Base-by-base conservation (phyloP, 805 yeast species). In the Suhomyces sp. region DNA sequence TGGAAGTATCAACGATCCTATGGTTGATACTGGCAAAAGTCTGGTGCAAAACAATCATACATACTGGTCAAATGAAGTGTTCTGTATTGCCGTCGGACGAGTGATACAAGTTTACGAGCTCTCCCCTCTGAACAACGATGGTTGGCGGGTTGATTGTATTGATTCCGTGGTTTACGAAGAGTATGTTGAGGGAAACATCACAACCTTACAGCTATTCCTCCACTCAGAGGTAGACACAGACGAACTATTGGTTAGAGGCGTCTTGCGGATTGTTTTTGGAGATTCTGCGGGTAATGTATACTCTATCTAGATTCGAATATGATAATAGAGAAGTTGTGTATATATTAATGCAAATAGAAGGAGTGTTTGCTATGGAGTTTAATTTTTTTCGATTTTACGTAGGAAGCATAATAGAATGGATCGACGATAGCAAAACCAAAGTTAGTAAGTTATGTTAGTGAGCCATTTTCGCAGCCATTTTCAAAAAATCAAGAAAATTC, bases 261-360 rank as follows among this genome's bases (percentile, higher is more conserved):
- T 53, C 22, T 48, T 70, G 41, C 77, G 74, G 49, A 57, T 85
- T 24, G 68, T 81, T 7, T 72, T 82, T 25, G 89, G 88, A 3
- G 87, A 84, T 58, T 57, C 69, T 4, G 59, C 62, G 8, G 89
- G 89, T 0, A 67, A 74, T 46, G 76, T 86, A 3, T 77, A 77
- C 51, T 67, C 68, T 40, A 33, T 50, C 13, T 48, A 20, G 41
- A 12, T 37, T 6, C 15, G 35, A 37, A 19, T n/a, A n/a, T 29
- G 25, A 3, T 8, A 29, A 24, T 12, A 27, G 31, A 9, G n/a
- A 29, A 31, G 29, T 6, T n/a, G n/a, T n/a, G n/a, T n/a, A n/a
- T n/a, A n/a, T 6, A 22, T 1, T 22, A 7, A 22, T 22, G 24
- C 6, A 22, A 22, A 22, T 22, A 22, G 5, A 22, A 22, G 24